Conservation (phyloP, 352 stramenopile species). For the Globisporangium acanthophoron region DNA sequence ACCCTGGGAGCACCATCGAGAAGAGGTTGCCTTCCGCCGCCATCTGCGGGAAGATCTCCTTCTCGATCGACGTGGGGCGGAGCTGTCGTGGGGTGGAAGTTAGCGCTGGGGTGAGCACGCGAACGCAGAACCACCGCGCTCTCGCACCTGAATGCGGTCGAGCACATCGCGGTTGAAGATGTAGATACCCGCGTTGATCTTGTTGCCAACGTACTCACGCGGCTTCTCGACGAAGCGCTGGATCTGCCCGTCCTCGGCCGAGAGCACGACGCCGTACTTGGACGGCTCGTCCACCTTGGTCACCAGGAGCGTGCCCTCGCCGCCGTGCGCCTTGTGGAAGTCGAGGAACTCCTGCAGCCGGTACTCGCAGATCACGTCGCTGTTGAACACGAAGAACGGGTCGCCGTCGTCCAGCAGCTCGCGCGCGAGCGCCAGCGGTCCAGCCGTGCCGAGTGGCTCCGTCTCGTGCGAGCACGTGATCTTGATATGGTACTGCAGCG, state of each 20-base stretch:
- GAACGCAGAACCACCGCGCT: neutral
- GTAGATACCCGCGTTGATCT: constrained; percentile 90
- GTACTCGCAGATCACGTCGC: constrained; percentile 87
- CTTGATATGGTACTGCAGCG: constrained; percentile 78
- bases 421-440: constrained; percentile 72
- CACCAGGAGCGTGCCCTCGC: constrained; percentile 80
- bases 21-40: constrained; percentile 82
- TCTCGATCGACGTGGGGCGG: constrained; percentile 88
- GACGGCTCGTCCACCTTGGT: constrained; percentile 85
- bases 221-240: constrained; percentile 89
- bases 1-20: constrained; percentile 81
- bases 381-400: constrained; percentile 91
- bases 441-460: constrained; percentile 78
- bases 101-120: neutral
- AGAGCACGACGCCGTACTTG: constrained; percentile 88
- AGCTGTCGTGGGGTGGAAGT: constrained; percentile 16
- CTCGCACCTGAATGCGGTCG: constrained; percentile 65
- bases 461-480: constrained; percentile 88
- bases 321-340: constrained; percentile 75
- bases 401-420: constrained; percentile 82
- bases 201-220: constrained; percentile 85
- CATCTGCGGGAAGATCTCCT: constrained; percentile 89
- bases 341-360: constrained; percentile 67
- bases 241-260: constrained; percentile 71
- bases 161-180: constrained; percentile 87